phyloP scores from a whole-genome alignment of 768 basidiomycete genomes.

The Royoungia palumana region DNA sequence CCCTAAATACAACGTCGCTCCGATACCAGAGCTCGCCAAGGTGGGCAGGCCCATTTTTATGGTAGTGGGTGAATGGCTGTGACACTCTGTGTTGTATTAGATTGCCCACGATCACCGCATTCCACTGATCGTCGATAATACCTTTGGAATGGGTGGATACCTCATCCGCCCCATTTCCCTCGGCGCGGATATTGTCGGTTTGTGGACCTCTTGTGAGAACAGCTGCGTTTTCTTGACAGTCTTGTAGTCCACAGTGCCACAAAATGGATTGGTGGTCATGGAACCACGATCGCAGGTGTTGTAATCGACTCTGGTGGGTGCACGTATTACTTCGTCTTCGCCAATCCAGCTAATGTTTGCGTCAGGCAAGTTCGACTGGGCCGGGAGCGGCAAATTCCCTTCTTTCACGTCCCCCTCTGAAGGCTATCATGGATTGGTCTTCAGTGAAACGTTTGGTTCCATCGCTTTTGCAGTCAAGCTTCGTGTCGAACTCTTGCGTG shows the following conservation, averaged over 20 bases:
- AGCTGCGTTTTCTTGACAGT: background rate
- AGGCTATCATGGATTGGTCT: conserved; percentile 53
- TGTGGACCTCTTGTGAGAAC: conserved; percentile 2
- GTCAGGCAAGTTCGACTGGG: conserved; percentile 57
- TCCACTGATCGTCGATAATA: conserved; percentile 66
- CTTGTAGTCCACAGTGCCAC: conserved; percentile 51
- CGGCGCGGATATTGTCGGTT: conserved; percentile 55
- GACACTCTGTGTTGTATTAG: conserved; percentile 21
- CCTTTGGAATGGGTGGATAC: conserved; percentile 61
- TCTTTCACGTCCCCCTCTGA: conserved; percentile 53
- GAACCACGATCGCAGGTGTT: conserved; percentile 66
- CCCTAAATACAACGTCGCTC: conserved; percentile 53
- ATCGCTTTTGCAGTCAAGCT: conserved; percentile 51
- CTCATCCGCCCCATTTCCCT: conserved; percentile 51
- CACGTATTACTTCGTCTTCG: conserved; percentile 9
- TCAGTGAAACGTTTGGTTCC: conserved; percentile 49
- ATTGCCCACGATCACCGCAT: conserved; percentile 59
- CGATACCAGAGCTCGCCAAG: conserved; percentile 57
- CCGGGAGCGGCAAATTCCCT: conserved; percentile 51
- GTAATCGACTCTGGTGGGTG: conserved; percentile 60
- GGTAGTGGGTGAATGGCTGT: background rate
- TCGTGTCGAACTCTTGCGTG: conserved; percentile 50
- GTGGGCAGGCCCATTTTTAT: conserved; percentile 18
- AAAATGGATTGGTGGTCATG: conserved; percentile 68
- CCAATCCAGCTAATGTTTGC: background rate